phyloP scores from a whole-genome alignment of 2,329 filamentous ascomycete species.

The Beauveria scarabaeidicola region DNA sequence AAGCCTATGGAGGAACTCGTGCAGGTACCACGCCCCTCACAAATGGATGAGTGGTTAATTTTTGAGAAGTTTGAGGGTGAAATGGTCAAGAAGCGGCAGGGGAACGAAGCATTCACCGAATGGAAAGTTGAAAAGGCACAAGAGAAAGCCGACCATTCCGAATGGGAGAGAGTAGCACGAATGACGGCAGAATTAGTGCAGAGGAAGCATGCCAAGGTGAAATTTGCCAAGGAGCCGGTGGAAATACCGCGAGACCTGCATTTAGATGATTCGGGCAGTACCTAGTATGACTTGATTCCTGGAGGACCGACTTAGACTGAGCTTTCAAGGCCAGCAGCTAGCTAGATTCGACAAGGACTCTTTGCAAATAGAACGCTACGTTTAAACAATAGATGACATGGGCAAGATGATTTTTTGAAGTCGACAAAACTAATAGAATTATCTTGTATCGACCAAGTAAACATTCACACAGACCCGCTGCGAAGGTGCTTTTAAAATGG shows the following conservation, averaged over 20 bases:
- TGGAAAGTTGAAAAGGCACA: slow-evolving; percentile 30
- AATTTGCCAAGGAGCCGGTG: not conserved
- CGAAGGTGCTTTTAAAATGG: not conserved
- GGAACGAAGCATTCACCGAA: slow-evolving; percentile 31
- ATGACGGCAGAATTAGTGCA: slow-evolving; percentile 19
- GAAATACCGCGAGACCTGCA: not conserved
- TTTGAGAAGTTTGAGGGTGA: slow-evolving; percentile 40
- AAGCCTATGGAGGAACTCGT: slow-evolving; percentile 32
- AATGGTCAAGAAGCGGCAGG: slow-evolving; percentile 29
- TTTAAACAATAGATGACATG: no score
- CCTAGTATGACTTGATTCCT: no score
- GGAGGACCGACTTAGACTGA: not conserved
- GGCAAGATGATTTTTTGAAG: not conserved
- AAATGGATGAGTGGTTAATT: slow-evolving; percentile 47
- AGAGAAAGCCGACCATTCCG: slow-evolving; percentile 20
- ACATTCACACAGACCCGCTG: not conserved
- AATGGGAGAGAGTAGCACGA: slow-evolving; percentile 20
- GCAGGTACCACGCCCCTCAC: slow-evolving; percentile 42
- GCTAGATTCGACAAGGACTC: not conserved
- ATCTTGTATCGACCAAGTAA: not conserved
- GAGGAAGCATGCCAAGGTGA: slow-evolving; percentile 1
- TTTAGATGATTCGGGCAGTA: not conserved
- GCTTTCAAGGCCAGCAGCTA: not conserved
- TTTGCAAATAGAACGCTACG: no score
- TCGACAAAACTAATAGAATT: not conserved